Conservation (phyloP, 148 eudicot genomes). For the Rhododendron mucronatum region DNA sequence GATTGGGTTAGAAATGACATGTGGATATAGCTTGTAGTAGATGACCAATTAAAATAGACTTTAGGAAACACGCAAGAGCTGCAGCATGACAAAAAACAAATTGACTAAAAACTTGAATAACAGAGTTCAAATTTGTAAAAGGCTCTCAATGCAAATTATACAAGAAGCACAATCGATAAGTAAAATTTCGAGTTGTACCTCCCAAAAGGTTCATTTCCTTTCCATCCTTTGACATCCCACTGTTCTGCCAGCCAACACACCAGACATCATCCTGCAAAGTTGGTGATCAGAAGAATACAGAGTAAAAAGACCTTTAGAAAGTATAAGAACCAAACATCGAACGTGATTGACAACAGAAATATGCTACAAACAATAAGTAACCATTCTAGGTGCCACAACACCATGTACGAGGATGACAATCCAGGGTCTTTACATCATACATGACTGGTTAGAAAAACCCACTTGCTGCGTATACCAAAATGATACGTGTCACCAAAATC, state of each 20-base stretch:
- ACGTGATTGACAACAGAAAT: neutral
- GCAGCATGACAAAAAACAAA: neutral
- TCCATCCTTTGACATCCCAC: slow-evolving; percentile 36
- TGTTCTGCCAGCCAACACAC: slow-evolving; percentile 62
- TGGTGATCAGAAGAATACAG: neutral
- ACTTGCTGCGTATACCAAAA: neutral
- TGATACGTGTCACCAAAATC: neutral
- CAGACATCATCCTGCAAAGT: slow-evolving; percentile 36
- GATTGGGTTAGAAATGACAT: neutral
- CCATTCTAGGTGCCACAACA: neutral
- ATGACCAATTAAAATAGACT: neutral
- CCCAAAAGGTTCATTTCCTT: slow-evolving; percentile 49
- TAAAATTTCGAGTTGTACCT: slow-evolving; percentile 28
- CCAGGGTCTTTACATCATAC: neutral
- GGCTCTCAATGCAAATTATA: neutral
- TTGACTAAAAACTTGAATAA: neutral
- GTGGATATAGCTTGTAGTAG: neutral
- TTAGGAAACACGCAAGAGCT: neutral
- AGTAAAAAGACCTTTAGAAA: neutral
- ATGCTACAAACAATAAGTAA: neutral
- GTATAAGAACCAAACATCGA: slow-evolving; percentile 7
- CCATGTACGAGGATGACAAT: neutral
- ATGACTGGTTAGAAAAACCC: neutral
- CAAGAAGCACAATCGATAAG: neutral
- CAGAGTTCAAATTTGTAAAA: neutral